Evolutionary conservation across 306 rosid genomes (phyloP), one percentile per base, ranked within the genome.

Genomic region (Pyrus communis): DNA sequence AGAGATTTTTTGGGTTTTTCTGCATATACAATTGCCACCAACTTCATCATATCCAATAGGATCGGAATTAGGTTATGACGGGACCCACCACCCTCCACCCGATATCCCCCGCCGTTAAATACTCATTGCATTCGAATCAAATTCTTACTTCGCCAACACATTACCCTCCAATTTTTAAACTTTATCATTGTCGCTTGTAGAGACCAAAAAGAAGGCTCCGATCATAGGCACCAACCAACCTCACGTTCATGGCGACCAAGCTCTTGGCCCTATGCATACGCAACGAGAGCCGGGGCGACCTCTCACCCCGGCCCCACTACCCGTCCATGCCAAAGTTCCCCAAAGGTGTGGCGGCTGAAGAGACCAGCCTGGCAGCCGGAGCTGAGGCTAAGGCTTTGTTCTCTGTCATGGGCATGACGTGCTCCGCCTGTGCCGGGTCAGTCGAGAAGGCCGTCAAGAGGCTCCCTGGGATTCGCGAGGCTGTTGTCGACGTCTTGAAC

Each of bases 251-350:
- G 93, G 86, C 86, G 0, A 71, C 46, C 22, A 87, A 85, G 79
- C 17, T 87, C 42, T 45, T 88, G 38, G 85, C 91, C 2, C 78
- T 89, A 54, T 91, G 93, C 74, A 21, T 87, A 22, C 82, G 89
- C 31, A 74, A 62, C 4, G 74, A 77, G 30, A 71, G 68, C 38
- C 60, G 77, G 79, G 74, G 67, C 4, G 70, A 70, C 25, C 77
- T 86, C 3, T 84, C 88, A 0, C 74, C 90, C 4, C 81, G 85
- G n/a, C 86, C 93, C 15, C 96, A 84, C 80, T 89, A 91, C 38
- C 93, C 96, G 1, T 91, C 93, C 5, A 88, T 91, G 96, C 96
- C 91, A 2, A 77, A 70, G 10, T 91, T 81, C 38, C 96, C 96
- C 4, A 88, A 78, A 71, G 91, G 83, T 6, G 58, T 70, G 67